Base-by-base conservation (phyloP, 2,329 filamentous ascomycete genomes). In the Diatrype stigma region DNA sequence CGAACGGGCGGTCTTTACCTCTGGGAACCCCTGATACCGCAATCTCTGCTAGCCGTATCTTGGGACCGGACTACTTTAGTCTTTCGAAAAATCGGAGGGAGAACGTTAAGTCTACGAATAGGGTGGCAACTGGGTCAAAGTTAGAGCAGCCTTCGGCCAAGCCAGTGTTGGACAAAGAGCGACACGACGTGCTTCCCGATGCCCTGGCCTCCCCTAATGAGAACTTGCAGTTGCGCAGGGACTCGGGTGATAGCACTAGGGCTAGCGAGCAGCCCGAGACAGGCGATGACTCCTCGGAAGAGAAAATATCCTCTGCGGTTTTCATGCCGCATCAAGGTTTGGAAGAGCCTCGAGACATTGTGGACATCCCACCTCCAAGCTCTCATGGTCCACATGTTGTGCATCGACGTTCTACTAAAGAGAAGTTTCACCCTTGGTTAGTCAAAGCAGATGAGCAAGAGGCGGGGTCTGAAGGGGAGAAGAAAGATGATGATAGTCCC, bases 221-320 rank as follows among this genome's bases (percentile, higher is more conserved):
- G 19, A 44, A 49, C 32, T n/a, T 45, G 16, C 57, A 64, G 38
- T 37, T 54, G 48, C 67, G 67, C 51, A 68, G 70, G 47, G 61
- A 67, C 48, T 74, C 73, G 50, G 68, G 64, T 58, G 70, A 67
- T 54, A 71, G 66, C 51, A 67, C 67, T 46, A 72, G 71, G 35
- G 60, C 57, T 54, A 65, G 70, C 46, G 70, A 72, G 47, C 67
- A 64, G 45, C 65, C 67, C 46, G 74, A 77, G 54, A 77, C 81
- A 44, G 75, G 72, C 17, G 79, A 83, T 38, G 79, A 82, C 51
- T 91, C 87, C 14, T 86, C 89, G 51, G 85, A 89, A 65, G 89
- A 94, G 67, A 89, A 93, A 68, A 91, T 94, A 55, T 90, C 87
- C n/a, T 93, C 88, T 30, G 89, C 89, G 22, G 78, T 91, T 38